Evolutionary conservation across 768 basidiomycete genomes (phyloP).

Genomic region (Exidia glandulosa): DNA sequence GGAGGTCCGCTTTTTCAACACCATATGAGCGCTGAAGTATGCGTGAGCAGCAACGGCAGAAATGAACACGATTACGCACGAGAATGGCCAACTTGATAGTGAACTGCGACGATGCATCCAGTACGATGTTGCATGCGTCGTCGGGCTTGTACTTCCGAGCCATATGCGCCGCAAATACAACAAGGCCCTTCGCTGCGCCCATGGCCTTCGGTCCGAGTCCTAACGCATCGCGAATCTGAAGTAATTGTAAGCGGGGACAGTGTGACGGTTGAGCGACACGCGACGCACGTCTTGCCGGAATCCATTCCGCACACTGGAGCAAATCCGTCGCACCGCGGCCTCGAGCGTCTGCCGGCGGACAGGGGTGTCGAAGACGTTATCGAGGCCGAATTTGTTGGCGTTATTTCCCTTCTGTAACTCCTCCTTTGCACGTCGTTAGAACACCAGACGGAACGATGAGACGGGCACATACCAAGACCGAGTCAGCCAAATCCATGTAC

Average conservation of each 20-base stretch:
- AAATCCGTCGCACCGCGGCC: too few relatives aligned
- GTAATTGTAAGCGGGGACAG: not conserved
- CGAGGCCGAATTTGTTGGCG: too few relatives aligned
- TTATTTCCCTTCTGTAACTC: too few relatives aligned
- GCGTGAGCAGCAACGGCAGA: not conserved
- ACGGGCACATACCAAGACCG: too few relatives aligned
- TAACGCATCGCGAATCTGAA: not conserved
- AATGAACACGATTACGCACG: not conserved
- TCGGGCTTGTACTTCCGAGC: not conserved
- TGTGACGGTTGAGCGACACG: not conserved
- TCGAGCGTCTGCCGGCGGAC: not conserved
- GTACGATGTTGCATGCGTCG: not conserved
- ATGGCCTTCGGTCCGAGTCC: not conserved
- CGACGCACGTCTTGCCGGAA: not conserved
- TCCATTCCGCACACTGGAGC: not conserved
- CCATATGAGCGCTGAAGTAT: not conserved
- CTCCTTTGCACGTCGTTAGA: too few relatives aligned
- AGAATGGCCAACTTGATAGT: not conserved
- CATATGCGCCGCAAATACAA: not conserved
- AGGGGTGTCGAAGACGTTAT: not conserved
- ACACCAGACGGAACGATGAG: too few relatives aligned
- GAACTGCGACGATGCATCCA: not conserved
- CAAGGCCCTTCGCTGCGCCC: not conserved
- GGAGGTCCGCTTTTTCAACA: not conserved
- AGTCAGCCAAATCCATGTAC: too few relatives aligned